A percentile compares a stretch with the other conserved stretches of the same genome.
These are phyloP conservation scores for Hyaloscypha hepaticicola DNA, from an alignment of 495 filamentous ascomycete genomes.

Conservation along the genomic window DNA sequence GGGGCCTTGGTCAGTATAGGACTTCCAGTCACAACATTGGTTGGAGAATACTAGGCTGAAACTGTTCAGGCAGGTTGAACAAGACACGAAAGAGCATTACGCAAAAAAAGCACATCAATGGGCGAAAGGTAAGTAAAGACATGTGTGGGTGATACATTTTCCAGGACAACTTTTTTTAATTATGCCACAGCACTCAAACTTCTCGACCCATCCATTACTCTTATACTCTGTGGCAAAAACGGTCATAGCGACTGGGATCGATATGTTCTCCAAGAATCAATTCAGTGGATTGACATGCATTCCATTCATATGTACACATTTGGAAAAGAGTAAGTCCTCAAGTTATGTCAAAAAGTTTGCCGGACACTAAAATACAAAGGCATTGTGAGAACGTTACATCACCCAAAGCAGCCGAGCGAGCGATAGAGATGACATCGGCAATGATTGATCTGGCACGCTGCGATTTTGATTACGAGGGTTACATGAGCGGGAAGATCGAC, in stretches of 20 bases:
- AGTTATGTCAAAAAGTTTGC: slow-evolving; percentile 16
- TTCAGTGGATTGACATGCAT: slow-evolving; percentile 40
- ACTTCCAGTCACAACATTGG: not conserved
- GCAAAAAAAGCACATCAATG: slow-evolving; percentile 64
- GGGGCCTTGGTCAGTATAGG: slow-evolving; percentile 34
- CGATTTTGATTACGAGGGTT: slow-evolving; percentile 48
- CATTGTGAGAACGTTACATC: slow-evolving; percentile 55
- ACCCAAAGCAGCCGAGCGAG: slow-evolving; percentile 57
- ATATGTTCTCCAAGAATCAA: slow-evolving; percentile 58
- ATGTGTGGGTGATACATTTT: not conserved
- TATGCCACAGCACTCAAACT: slow-evolving; percentile 49
- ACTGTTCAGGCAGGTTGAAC: slow-evolving; percentile 55
- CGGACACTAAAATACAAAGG: slow-evolving; percentile 29
- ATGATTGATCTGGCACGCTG: slow-evolving; percentile 62
- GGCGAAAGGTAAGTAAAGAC: slow-evolving; percentile 39
- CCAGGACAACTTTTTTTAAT: not conserved
- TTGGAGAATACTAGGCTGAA: slow-evolving; percentile 29
- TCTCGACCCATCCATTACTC: slow-evolving; percentile 54
- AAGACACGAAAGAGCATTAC: slow-evolving; percentile 63
- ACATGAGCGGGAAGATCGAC: slow-evolving; percentile 32
- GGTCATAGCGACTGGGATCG: slow-evolving; percentile 59
- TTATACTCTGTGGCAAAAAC: slow-evolving; percentile 62
- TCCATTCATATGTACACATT: slow-evolving; percentile 54
- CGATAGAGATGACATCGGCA: slow-evolving; percentile 57
- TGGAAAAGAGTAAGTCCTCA: not conserved